These are phyloP conservation scores for Cutaneotrichosporon curvatum DNA, from an alignment of 1,284 basidiomycete genomes.

Conservation along the genomic window DNA sequence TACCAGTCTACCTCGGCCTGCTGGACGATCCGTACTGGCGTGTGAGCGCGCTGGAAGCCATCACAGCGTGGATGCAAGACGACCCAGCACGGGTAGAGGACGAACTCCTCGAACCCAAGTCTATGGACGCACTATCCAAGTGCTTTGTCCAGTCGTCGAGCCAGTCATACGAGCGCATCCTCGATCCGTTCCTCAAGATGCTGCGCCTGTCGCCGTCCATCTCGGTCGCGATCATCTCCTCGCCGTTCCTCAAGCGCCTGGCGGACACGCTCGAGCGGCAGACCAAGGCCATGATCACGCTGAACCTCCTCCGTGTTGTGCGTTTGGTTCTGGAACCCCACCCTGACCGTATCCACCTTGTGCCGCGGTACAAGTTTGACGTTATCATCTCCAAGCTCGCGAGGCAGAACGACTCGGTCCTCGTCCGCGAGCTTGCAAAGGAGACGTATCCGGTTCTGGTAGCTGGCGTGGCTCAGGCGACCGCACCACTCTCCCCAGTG, in stretches of 20 bases:
- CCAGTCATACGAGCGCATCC: constrained; percentile 87
- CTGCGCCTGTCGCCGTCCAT: constrained; percentile 69
- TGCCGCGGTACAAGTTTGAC: constrained; percentile 68
- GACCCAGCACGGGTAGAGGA: constrained; percentile 91
- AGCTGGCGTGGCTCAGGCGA: constrained; percentile 13
- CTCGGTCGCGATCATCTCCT: constrained; percentile 64
- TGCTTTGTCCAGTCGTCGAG: constrained; percentile 84
- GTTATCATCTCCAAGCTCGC: constrained; percentile 71
- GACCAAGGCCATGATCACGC: constrained; percentile 74
- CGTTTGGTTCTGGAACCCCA: constrained; percentile 80
- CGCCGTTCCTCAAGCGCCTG: constrained; percentile 79
- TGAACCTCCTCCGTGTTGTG: constrained; percentile 80
- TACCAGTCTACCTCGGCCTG: constrained; percentile 73
- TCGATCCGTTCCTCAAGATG: constrained; percentile 86
- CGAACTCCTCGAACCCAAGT: constrained; percentile 61
- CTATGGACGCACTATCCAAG: constrained; percentile 66
- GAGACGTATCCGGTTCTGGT: constrained; percentile 34
- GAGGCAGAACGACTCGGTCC: constrained; percentile 73
- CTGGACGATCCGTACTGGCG: constrained; percentile 93
- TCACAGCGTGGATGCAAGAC: constrained; percentile 89
- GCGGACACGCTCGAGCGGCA: constrained; percentile 70
- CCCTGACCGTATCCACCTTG: constrained; percentile 71
- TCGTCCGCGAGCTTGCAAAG: constrained; percentile 64
- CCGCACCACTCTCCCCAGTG: not conserved
- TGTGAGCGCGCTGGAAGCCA: constrained; percentile 82